phyloP scores from a whole-genome alignment of 352 stramenopile genomes.

The Peronospora farinosa region DNA sequence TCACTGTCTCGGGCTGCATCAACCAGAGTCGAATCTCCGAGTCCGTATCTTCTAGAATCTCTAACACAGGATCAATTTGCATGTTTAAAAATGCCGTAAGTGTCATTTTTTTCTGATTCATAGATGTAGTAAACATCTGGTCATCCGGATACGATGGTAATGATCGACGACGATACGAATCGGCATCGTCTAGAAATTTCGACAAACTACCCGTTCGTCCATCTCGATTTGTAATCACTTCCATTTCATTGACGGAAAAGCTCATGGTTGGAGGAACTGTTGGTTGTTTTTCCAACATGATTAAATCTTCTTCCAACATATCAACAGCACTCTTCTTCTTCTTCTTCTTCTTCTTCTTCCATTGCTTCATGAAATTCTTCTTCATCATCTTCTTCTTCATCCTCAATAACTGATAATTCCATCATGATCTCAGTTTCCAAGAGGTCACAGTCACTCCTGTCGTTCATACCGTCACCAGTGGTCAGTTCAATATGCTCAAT shows the following conservation, averaged over 20 bases:
- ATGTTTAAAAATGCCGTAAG: conserved; percentile 67
- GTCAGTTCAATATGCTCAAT: conserved; percentile 7
- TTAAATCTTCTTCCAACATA: conserved; percentile 24
- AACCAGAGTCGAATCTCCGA: conserved; percentile 81
- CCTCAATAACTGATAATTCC: conserved; percentile 21
- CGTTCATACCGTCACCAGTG: conserved; percentile 10
- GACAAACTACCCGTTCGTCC: conserved; percentile 63
- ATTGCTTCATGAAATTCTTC: conserved; percentile 47
- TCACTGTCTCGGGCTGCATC: conserved; percentile 70
- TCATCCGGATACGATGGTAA: conserved; percentile 74
- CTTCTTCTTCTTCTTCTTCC: too few relatives aligned
- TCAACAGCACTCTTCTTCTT: conserved; percentile 34
- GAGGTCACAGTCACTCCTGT: conserved; percentile 4
- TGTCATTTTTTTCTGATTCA: conserved; percentile 65
- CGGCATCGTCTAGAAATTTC: conserved; percentile 74
- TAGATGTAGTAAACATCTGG: conserved; percentile 30
- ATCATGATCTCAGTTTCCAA: conserved; percentile 13
- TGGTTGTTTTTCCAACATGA: conserved; percentile 8
- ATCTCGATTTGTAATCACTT: conserved; percentile 72
- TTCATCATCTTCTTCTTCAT: conserved; percentile 33
- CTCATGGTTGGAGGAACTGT: conserved; percentile 55
- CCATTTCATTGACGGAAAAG: conserved; percentile 81
- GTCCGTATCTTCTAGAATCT: conserved; percentile 81
- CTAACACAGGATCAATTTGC: conserved; percentile 79
- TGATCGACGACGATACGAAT: conserved; percentile 65